A percentile compares a stretch with the other conserved stretches of the same genome.
phyloP scores from a whole-genome alignment of 2,329 filamentous ascomycete genomes.

The Aspergillus melleus region DNA sequence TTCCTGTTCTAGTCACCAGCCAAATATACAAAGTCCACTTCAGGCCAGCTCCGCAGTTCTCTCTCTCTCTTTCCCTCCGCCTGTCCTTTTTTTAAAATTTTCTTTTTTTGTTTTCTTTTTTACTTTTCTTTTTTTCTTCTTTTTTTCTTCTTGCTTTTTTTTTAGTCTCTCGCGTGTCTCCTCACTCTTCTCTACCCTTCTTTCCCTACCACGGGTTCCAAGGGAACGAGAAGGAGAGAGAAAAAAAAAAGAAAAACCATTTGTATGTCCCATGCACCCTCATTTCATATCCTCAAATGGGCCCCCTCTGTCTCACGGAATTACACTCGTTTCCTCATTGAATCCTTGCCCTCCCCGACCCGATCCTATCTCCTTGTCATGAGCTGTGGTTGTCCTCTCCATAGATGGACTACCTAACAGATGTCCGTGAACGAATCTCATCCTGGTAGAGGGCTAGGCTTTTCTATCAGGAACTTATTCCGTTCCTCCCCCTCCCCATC shows the following conservation, averaged over 20 bases:
- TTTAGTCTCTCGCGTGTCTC: constrained; percentile 1
- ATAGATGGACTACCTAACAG: constrained; percentile 33
- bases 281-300: constrained; percentile 27
- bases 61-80: constrained; percentile 13
- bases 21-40: constrained; percentile 22
- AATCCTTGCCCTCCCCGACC: constrained; percentile 8
- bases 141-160: constrained; percentile 3
- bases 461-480: constrained; percentile 34
- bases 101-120: constrained; percentile 1
- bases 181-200: background rate
- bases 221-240: background rate
- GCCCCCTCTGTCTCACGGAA: constrained; percentile 12
- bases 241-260: constrained; percentile 6
- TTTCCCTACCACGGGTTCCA: background rate
- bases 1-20: constrained; percentile 19
- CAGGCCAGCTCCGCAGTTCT: constrained; percentile 19
- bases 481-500: constrained; percentile 29
- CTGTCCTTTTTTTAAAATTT: constrained; percentile 7
- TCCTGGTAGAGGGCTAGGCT: constrained; percentile 32
- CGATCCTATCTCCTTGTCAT: constrained; percentile 19
- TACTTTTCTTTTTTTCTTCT: constrained; percentile 3
- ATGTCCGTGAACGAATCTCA: constrained; percentile 38
- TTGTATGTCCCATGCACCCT: constrained; percentile 20
- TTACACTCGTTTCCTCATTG: constrained; percentile 9
- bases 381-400: constrained; percentile 17